Conservation (phyloP, 2,329 filamentous ascomycete species). For the Sarocladium kiliense region DNA sequence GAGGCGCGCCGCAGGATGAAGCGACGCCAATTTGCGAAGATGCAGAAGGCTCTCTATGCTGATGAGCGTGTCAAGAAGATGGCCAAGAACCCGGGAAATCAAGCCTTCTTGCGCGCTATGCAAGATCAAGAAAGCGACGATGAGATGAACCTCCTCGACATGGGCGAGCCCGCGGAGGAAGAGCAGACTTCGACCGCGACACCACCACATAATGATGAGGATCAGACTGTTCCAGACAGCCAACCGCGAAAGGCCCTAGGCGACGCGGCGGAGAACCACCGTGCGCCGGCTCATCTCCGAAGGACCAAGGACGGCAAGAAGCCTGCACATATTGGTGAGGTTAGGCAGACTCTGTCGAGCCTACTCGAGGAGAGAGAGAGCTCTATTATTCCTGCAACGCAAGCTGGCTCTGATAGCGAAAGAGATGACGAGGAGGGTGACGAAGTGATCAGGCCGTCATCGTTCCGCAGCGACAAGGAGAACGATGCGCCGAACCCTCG, state of each 20-base stretch:
- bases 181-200: conserved; percentile 21
- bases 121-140: conserved; percentile 76
- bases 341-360: conserved; percentile 77
- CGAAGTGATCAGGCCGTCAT: conserved; percentile 1
- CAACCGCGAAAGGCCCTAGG: conserved; percentile 39
- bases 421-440: conserved; percentile 31
- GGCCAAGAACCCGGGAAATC: conserved; percentile 80
- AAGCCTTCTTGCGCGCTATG: conserved; percentile 85
- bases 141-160: conserved; percentile 68
- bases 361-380: conserved; percentile 65
- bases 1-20: conserved; percentile 75
- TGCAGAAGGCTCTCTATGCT: conserved; percentile 80
- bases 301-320: conserved; percentile 59
- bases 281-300: conserved; percentile 55
- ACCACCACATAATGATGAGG: conserved; percentile 19
- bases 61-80: conserved; percentile 91
- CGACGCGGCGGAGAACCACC: conserved; percentile 37
- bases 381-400: conserved; percentile 43
- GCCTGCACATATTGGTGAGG: conserved; percentile 71
- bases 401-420: conserved; percentile 32
- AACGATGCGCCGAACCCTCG: conserved; percentile 34
- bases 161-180: conserved; percentile 34
- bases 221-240: conserved; percentile 42
- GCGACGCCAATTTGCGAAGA: conserved; percentile 81
- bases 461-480: conserved; percentile 42